A percentile compares a stretch with the other conserved stretches of the same genome.
These are phyloP conservation scores for Leonotis leonurus DNA, from an alignment of 257 asterid genomes.

Conservation along the genomic window DNA sequence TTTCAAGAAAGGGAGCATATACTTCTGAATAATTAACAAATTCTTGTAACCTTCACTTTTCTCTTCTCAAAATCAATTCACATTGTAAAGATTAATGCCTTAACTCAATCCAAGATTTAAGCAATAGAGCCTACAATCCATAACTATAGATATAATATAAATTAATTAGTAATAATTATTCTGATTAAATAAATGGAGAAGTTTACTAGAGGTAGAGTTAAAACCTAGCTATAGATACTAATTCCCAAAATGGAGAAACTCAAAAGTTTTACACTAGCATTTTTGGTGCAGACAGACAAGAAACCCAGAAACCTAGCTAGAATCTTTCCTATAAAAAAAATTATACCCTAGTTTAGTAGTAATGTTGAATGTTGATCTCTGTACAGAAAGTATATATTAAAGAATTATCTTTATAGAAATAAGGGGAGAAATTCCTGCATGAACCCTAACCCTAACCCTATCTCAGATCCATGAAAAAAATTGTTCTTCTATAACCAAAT, in stretches of 20 bases:
- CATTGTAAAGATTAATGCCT: not conserved
- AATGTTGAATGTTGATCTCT: not conserved
- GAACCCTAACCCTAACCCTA: conserved; percentile 43
- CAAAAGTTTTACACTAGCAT: not conserved
- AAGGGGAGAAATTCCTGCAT: conserved; percentile 15
- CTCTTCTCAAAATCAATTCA: not conserved
- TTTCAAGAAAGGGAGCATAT: not conserved
- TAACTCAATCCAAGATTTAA: not conserved
- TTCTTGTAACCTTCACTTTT: not conserved
- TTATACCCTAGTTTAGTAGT: not conserved
- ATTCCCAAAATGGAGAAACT: not conserved
- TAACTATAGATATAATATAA: not conserved
- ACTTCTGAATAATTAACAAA: too few species aligned
- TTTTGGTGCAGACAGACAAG: conserved; percentile 8
- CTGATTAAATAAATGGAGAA: not conserved
- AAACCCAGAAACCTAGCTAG: not conserved
- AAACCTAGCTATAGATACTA: not conserved
- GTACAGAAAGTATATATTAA: not conserved
- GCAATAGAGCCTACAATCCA: not conserved
- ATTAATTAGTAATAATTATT: not conserved
- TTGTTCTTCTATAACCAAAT: not conserved
- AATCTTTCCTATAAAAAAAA: not conserved
- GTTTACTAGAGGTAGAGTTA: not conserved
- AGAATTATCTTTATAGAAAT: not conserved
- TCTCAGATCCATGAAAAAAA: conserved; percentile 11